Conservation (phyloP, 2,329 filamentous ascomycete species). For the Paecilomyces niveus region DNA sequence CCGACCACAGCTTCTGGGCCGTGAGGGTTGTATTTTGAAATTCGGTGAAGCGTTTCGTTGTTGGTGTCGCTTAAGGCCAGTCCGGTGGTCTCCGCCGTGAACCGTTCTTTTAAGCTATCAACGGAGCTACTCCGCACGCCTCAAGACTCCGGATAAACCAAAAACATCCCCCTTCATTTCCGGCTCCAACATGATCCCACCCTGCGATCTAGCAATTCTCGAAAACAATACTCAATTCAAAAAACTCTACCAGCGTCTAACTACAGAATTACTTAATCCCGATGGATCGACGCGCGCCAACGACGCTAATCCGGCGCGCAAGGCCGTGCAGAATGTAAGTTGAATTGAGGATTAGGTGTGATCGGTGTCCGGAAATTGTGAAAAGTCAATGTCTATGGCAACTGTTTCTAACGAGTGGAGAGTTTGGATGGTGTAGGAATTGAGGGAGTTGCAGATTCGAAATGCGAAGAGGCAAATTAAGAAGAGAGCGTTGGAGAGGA, state of each 20-base stretch:
- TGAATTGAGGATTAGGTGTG: not conserved
- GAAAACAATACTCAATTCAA: conserved; percentile 37
- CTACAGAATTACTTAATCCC: conserved; percentile 27
- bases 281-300: conserved; percentile 34
- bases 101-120: not conserved
- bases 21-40: not conserved
- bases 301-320: conserved; percentile 21
- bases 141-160: not conserved
- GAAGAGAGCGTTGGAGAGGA: conserved; percentile 20
- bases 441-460: conserved; percentile 25
- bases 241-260: conserved; percentile 33
- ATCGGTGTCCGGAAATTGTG: not conserved
- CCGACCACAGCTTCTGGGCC: not conserved
- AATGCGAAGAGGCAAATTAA: conserved; percentile 27
- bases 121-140: not conserved
- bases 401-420: not conserved
- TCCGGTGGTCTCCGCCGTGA: not conserved
- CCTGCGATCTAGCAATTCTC: conserved; percentile 32
- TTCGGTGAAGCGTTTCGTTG: not conserved
- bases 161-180: not conserved
- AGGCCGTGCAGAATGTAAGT: conserved; percentile 26
- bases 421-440: conserved; percentile 18
- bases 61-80: not conserved
- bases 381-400: not conserved
- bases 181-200: conserved; percentile 32